Base-by-base conservation (phyloP, 2,329 filamentous ascomycete genomes). In the Cytospora chrysosperma region DNA sequence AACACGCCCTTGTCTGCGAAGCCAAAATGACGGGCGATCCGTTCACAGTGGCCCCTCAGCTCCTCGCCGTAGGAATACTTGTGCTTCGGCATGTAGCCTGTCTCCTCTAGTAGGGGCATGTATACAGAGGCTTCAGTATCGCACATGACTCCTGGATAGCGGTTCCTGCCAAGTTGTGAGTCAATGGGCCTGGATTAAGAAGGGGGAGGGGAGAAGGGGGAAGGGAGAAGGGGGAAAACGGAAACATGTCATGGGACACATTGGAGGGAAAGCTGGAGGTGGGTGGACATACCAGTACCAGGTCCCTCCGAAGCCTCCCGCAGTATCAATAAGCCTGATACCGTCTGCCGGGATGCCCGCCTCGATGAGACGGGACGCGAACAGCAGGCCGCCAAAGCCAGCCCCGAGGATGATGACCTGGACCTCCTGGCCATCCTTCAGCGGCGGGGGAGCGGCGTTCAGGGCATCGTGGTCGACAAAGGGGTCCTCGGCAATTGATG, bases 81-180 rank as follows among this genome's bases (percentile, higher is more conserved):
- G 51, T 82, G 75, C 19, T 75, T 81, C 0, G 86, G 86, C 70
- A 87, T 79, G 68, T 85, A 87, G 0, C 80, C 81, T 1, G 78
- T 85, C 71, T 88, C 84, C 65, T 88, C 85, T 2, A 88, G 76
- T 15, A 86, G 72, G 4, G 85, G 85, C 73, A 88, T 72, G 68
- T 88, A 88, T n/a, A 79, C 76, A 67, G 84, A 86, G 58, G 78
- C 78, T 71, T 89, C 86, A 3, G 86, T 74, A 68, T 89, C 86
- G 69, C 85, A 88, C 67, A 77, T 76, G 9, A 82, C 69, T 0
- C 79, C 81, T 0, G 81, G 80, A 62, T 81, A 84, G 0, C 79
- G 72, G 65, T 82, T 82, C 62, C 52, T 49, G 19, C 8, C 9
- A 15, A 8, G 10, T 3, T 15, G 1, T 8, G 26, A 15, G 40